A percentile compares a stretch with the other conserved stretches of the same genome.
Evolutionary conservation across 2,329 filamentous ascomycete genomes (phyloP).

Genomic region (Thelonectria blattea): DNA sequence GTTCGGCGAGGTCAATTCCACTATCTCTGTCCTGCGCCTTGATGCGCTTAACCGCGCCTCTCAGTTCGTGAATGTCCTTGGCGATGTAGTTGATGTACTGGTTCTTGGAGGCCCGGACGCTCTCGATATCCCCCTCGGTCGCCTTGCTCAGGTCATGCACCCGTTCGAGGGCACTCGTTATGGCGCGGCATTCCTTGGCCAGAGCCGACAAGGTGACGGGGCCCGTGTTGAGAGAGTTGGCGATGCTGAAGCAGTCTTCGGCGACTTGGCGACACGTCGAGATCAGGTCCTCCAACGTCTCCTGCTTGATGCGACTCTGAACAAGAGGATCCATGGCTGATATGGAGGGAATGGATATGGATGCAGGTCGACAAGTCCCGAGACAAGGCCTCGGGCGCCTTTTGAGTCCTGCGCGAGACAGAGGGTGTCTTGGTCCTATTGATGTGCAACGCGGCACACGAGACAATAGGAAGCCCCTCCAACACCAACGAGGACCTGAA

Average conservation of each 20-base stretch:
- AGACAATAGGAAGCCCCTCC: neutral
- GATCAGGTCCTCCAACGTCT: constrained; percentile 36
- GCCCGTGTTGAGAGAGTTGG: constrained; percentile 38
- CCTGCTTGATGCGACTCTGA: constrained; percentile 32
- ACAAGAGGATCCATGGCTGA: constrained; percentile 32
- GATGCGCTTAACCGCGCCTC: constrained; percentile 36
- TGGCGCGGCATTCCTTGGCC: constrained; percentile 36
- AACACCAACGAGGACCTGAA: neutral
- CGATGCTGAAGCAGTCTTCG: constrained; percentile 34
- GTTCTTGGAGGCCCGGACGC: constrained; percentile 35
- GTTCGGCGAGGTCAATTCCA: constrained; percentile 36
- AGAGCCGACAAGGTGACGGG: constrained; percentile 35
- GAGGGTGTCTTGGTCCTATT: neutral
- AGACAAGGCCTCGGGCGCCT: neutral
- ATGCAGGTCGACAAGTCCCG: constrained; percentile 1
- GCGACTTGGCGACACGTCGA: constrained; percentile 36
- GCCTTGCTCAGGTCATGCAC: constrained; percentile 34
- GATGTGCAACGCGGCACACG: neutral
- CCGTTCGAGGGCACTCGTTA: constrained; percentile 37
- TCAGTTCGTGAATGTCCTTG: constrained; percentile 36
- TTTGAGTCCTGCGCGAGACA: neutral
- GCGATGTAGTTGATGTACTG: constrained; percentile 37
- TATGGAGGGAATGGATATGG: constrained; percentile 13
- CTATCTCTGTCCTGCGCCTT: constrained; percentile 37
- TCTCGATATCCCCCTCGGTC: constrained; percentile 27